A percentile compares a stretch with the other conserved stretches of the same genome.
Evolutionary conservation across 2,329 filamentous ascomycete species (phyloP).

Genomic region (Fonsecaea multimorphosa): DNA sequence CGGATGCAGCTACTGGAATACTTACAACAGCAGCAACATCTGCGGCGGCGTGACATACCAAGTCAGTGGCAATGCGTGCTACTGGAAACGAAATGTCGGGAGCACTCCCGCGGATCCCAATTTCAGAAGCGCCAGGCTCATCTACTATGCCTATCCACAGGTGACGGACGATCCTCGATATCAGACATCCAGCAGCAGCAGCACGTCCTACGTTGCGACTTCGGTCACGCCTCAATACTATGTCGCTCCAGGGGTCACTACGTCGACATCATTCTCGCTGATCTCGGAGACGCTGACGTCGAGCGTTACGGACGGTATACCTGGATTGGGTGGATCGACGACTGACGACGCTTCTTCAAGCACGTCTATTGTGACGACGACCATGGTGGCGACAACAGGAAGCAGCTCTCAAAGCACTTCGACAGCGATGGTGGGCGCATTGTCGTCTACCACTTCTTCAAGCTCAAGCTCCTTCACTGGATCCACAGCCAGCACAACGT

Average conservation of each 20-base stretch:
- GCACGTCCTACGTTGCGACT: constrained; percentile 28
- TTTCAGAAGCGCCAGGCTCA: constrained; percentile 32
- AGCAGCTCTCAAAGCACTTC: not conserved
- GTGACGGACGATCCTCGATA: constrained; percentile 33
- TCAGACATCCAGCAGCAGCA: constrained; percentile 22
- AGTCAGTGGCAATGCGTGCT: constrained; percentile 30
- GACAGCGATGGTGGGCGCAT: not conserved
- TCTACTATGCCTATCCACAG: constrained; percentile 37
- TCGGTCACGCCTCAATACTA: constrained; percentile 33
- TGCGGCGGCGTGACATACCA: constrained; percentile 34
- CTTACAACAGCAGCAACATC: constrained; percentile 30
- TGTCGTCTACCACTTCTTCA: not conserved
- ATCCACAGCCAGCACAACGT: not conserved
- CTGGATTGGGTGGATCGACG: constrained; percentile 23
- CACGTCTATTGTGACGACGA: not conserved
- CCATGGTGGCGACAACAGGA: not conserved
- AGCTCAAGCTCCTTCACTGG: not conserved
- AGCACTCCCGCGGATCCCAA: constrained; percentile 17
- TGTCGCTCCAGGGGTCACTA: constrained; percentile 10
- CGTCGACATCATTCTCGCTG: constrained; percentile 22
- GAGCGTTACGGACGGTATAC: constrained; percentile 25
- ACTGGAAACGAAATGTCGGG: constrained; percentile 33
- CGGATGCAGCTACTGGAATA: constrained; percentile 36
- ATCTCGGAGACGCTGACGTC: constrained; percentile 23
- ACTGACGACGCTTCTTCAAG: constrained; percentile 15